Conservation (phyloP, 164 flowering plant species). For the Cinnamomum chago region DNA sequence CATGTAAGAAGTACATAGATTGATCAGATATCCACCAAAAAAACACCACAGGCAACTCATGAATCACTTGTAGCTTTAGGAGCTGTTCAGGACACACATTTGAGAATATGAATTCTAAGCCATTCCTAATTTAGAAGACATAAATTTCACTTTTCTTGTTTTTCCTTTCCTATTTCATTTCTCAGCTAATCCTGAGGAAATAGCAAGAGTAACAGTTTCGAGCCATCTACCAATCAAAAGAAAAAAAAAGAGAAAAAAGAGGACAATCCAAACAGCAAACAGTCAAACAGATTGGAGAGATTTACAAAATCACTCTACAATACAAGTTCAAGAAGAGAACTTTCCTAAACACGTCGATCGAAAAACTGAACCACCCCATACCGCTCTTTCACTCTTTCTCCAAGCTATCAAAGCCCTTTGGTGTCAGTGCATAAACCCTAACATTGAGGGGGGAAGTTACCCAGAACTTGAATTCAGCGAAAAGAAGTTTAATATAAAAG, state of each 20-base stretch:
- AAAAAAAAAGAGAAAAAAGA: neutral
- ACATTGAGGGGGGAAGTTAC: no score
- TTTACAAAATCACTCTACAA: slow-evolving; percentile 83
- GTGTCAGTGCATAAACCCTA: no score
- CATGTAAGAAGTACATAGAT: neutral
- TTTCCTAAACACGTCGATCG: slow-evolving; percentile 67
- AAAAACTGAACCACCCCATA: slow-evolving; percentile 67
- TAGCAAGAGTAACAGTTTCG: slow-evolving; percentile 42
- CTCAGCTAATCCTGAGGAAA: slow-evolving; percentile 61
- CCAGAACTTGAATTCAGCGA: no score
- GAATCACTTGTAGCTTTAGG: neutral
- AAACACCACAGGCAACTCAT: neutral
- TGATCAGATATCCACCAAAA: no score
- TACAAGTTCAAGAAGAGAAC: slow-evolving; percentile 75
- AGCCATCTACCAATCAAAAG: neutral
- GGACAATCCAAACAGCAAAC: neutral
- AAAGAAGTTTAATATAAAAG: no score
- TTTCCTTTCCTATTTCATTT: neutral
- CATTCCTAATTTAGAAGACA: no score
- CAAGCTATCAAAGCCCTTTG: neutral
- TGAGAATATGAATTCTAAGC: neutral
- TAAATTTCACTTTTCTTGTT: no score
- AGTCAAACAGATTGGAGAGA: slow-evolving; percentile 6
- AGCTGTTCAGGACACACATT: neutral
- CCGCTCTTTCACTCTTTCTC: slow-evolving; percentile 30